Conservation (phyloP, 345 rosid species). For the Kandelia obovata region DNA sequence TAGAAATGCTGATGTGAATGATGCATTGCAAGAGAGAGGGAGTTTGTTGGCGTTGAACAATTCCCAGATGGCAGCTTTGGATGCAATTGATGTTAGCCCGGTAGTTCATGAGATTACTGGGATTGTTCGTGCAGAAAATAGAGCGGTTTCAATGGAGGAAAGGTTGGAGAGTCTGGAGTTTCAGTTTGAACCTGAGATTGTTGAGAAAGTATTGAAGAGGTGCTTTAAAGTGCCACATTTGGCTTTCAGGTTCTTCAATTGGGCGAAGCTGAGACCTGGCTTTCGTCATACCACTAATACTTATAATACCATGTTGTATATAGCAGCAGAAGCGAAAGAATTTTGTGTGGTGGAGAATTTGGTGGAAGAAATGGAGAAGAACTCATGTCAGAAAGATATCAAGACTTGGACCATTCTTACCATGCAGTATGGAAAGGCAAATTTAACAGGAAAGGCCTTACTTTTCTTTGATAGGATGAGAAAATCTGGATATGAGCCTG, state of each 20-base stretch:
- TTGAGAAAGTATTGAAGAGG: constrained; percentile 71
- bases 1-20: constrained; percentile 37
- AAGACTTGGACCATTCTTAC: constrained; percentile 73
- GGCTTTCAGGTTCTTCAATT: constrained; percentile 64
- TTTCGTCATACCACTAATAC: constrained; percentile 41
- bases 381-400: constrained; percentile 46
- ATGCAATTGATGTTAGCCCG: constrained; percentile 42
- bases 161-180: constrained; percentile 43
- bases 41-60: constrained; percentile 13
- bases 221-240: constrained; percentile 76
- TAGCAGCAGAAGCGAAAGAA: constrained; percentile 60
- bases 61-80: constrained; percentile 11
- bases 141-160: constrained; percentile 52
- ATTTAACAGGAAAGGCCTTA: constrained; percentile 58
- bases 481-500: constrained; percentile 52
- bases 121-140: constrained; percentile 44
- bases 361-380: constrained; percentile 61
- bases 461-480: constrained; percentile 58
- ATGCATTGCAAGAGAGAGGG: constrained; percentile 10
- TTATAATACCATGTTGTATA: constrained; percentile 58
- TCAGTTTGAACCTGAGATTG: constrained; percentile 48
- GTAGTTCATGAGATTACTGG: constrained; percentile 51
- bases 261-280: constrained; percentile 57
- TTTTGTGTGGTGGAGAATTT: constrained; percentile 44
- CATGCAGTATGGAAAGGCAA: constrained; percentile 55